Evolutionary conservation across 2,329 filamentous ascomycete species (phyloP).

Genomic region (Zopfia rhizophila): DNA sequence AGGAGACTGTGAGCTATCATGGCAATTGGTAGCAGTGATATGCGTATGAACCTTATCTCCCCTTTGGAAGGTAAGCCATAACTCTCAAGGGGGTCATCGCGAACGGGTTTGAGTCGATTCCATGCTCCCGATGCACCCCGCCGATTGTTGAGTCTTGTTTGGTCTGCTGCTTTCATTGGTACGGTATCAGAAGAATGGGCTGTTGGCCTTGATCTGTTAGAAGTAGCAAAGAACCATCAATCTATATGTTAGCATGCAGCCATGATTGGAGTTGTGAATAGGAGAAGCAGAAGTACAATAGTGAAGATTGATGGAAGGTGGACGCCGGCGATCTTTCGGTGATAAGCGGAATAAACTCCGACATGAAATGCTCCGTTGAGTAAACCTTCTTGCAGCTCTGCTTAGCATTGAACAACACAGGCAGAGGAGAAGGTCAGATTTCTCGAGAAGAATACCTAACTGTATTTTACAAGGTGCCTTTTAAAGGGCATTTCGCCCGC

Average conservation of each 20-base stretch:
- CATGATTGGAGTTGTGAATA: conserved; percentile 34
- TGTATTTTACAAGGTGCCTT: no score
- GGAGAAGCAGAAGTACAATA: conserved; percentile 20
- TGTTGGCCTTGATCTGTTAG: no score
- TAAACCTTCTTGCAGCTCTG: no score
- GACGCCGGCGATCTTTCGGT: conserved; percentile 38
- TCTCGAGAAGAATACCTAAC: no score
- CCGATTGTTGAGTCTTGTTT: conserved; percentile 46
- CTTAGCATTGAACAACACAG: no score
- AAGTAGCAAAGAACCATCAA: no score
- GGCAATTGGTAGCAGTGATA: neutral
- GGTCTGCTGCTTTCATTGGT: conserved; percentile 45
- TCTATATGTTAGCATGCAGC: no score
- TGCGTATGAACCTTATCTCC: conserved; percentile 74
- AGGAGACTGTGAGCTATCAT: conserved; percentile 13
- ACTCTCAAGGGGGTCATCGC: conserved; percentile 79
- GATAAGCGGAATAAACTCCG: conserved; percentile 33
- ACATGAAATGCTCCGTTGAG: no score
- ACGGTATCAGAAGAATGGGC: no score
- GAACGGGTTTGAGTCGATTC: conserved; percentile 72
- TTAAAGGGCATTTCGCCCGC: no score
- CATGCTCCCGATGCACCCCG: conserved; percentile 52
- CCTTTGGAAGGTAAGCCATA: conserved; percentile 92
- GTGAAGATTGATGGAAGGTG: conserved; percentile 24
- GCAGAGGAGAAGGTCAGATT: no score